These are phyloP conservation scores for Liriodendron chinense DNA, from an alignment of 164 flowering plant species.

Conservation along the genomic window DNA sequence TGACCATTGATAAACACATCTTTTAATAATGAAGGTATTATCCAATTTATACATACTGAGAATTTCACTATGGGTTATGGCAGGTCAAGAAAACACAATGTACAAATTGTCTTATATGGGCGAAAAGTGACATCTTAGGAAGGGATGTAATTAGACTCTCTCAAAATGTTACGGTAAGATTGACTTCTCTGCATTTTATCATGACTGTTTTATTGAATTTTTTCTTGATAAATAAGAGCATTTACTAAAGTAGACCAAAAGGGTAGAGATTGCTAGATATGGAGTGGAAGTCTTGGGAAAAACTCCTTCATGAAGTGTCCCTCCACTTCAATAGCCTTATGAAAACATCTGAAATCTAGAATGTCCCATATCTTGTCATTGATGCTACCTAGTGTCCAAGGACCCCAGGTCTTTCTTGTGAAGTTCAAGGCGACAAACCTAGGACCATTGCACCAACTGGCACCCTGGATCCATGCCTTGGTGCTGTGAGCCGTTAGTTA, in stretches of 20 bases:
- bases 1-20: neutral
- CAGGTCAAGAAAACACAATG: conserved; percentile 70
- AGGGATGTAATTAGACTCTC: conserved; percentile 68
- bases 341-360: neutral
- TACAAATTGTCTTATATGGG: conserved; percentile 87
- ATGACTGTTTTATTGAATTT: neutral
- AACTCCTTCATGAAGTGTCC: neutral
- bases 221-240: neutral
- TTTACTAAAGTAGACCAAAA: neutral
- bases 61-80: conserved; percentile 14
- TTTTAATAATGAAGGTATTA: neutral
- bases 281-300: neutral
- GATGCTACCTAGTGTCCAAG: neutral
- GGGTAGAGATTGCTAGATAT: neutral
- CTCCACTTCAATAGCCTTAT: too few relatives aligned
- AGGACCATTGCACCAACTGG: neutral
- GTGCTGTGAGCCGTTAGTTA: neutral
- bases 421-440: neutral
- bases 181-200: neutral
- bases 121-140: conserved; percentile 79
- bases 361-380: neutral
- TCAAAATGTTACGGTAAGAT: conserved; percentile 45
- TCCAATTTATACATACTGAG: neutral
- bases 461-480: neutral
- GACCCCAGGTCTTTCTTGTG: neutral